These are phyloP conservation scores for Xanthoparmelia taractica DNA, from an alignment of 495 filamentous ascomycete genomes.

Conservation along the genomic window DNA sequence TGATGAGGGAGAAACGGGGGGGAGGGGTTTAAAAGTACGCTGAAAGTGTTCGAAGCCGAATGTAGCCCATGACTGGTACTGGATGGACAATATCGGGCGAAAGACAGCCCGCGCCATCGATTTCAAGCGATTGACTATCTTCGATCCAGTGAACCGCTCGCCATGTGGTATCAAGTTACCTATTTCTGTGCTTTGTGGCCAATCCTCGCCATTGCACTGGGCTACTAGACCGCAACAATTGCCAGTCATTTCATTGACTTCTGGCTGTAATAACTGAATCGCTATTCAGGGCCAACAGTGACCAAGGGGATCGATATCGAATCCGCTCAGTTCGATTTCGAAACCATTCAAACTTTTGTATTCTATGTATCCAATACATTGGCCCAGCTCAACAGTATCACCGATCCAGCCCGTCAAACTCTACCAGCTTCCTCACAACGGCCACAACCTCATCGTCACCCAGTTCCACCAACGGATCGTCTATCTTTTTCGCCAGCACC, in stretches of 20 bases:
- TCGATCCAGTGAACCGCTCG: neutral
- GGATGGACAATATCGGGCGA: neutral
- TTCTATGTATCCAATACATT: neutral
- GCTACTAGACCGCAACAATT: neutral
- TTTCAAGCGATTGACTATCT: neutral
- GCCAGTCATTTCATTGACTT: neutral
- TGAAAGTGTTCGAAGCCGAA: neutral
- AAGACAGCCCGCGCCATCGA: neutral
- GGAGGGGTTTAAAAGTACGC: neutral
- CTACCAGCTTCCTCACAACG: conserved; percentile 68
- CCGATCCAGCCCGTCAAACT: conserved; percentile 75
- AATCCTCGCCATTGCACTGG: neutral
- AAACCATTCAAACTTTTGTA: neutral
- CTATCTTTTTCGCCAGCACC: conserved; percentile 67
- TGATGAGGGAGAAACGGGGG: conserved; percentile 63
- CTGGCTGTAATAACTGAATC: neutral
- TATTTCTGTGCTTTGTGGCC: neutral
- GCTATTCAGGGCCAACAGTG: neutral
- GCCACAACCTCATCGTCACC: conserved; percentile 58
- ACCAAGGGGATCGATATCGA: neutral
- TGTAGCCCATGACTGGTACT: neutral
- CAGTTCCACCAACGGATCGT: conserved; percentile 58
- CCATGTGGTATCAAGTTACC: neutral
- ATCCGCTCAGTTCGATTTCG: neutral
- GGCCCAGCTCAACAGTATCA: neutral